Conservation (phyloP, 1,284 basidiomycete genomes). For the Ceratobasidium sp. region DNA sequence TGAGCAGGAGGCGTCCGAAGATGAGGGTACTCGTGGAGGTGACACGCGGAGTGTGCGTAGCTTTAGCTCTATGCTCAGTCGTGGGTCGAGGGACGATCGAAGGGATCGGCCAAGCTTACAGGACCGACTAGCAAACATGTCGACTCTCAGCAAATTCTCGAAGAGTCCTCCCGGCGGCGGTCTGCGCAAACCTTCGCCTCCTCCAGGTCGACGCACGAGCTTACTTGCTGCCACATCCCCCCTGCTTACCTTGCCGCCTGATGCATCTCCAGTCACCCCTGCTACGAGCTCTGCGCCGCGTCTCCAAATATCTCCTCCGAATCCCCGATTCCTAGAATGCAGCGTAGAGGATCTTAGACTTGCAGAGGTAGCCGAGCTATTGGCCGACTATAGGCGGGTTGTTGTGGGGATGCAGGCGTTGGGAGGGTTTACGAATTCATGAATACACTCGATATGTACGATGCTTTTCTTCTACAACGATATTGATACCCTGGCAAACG, state of each 20-base stretch:
- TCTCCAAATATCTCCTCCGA: conserved; percentile 66
- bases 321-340: conserved; percentile 75
- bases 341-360: conserved; percentile 78
- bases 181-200: conserved; percentile 59
- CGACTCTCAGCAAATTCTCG: conserved; percentile 58
- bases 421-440: conserved; percentile 57
- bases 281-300: conserved; percentile 30
- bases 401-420: conserved; percentile 62
- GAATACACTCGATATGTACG: not conserved
- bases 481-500: conserved; percentile 8
- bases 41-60: conserved; percentile 80
- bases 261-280: conserved; percentile 48
- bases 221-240: conserved; percentile 61
- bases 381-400: conserved; percentile 80
- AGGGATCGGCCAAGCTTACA: conserved; percentile 72
- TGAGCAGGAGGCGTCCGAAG: conserved; percentile 59
- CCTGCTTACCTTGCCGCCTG: conserved; percentile 52
- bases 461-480: not conserved
- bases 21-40: conserved; percentile 55
- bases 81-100: conserved; percentile 60
- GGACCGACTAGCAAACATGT: conserved; percentile 81
- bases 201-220: conserved; percentile 64
- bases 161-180: conserved; percentile 50
- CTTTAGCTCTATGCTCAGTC: conserved; percentile 85
- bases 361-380: conserved; percentile 78